Conservation (phyloP, 179 eudicot genomes). For the Spergularia azorica region DNA sequence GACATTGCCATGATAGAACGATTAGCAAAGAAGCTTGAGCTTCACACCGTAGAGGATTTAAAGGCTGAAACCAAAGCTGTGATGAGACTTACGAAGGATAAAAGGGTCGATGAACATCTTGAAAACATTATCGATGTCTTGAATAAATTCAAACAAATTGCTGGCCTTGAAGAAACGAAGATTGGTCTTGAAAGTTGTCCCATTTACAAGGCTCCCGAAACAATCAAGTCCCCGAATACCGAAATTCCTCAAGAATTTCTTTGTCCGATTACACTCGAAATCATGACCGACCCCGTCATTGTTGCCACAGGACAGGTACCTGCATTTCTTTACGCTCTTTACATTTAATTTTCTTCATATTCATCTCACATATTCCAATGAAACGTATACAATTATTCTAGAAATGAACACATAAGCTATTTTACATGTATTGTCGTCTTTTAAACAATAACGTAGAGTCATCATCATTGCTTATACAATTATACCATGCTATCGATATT, state of each 20-base stretch:
- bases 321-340: background rate
- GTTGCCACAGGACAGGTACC: constrained; percentile 82
- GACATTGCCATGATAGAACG: constrained; percentile 64
- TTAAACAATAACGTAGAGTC: too few relatives aligned
- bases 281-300: constrained; percentile 84
- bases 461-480: too few relatives aligned
- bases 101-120: constrained; percentile 43
- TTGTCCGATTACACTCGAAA: constrained; percentile 74
- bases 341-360: background rate
- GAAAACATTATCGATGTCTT: constrained; percentile 46
- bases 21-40: constrained; percentile 58
- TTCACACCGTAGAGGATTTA: constrained; percentile 47
- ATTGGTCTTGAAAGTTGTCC: constrained; percentile 38
- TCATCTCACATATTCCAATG: too few relatives aligned
- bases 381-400: too few relatives aligned
- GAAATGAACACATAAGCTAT: too few relatives aligned
- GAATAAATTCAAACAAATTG: constrained; percentile 54
- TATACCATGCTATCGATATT: too few relatives aligned
- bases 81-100: constrained; percentile 46
- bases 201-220: constrained; percentile 26
- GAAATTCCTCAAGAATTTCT: constrained; percentile 67
- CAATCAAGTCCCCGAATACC: constrained; percentile 30
- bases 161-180: constrained; percentile 48
- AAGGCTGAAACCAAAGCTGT: constrained; percentile 48
- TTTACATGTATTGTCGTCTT: too few relatives aligned